phyloP scores from a whole-genome alignment of 2,329 filamentous ascomycete species.

The Pestalotiopsis sp. region DNA sequence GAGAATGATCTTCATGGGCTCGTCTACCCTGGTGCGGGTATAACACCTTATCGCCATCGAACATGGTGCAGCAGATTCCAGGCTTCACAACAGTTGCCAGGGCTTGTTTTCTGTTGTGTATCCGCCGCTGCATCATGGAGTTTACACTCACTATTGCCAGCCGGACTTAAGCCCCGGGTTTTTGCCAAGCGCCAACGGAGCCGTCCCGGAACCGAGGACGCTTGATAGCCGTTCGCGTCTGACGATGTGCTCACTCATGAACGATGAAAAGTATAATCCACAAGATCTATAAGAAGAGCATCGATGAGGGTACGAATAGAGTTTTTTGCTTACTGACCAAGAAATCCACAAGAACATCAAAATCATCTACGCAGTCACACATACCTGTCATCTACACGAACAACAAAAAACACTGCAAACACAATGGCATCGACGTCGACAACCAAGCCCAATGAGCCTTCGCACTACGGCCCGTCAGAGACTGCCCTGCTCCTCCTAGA shows the following conservation, averaged over 20 bases:
- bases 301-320: neutral
- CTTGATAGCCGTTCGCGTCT: neutral
- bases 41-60: neutral
- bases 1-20: neutral
- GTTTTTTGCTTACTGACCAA: neutral
- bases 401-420: neutral
- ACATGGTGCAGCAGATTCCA: neutral
- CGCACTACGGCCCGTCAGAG: conserved; percentile 10
- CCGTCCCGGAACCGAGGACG: neutral
- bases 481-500: conserved; percentile 20
- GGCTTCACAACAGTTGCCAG: neutral
- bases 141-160: neutral
- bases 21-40: neutral
- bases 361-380: neutral
- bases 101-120: neutral
- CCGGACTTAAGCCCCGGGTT: neutral
- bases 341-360: neutral
- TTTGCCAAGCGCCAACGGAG: neutral
- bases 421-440: neutral
- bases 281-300: neutral
- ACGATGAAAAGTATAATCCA: neutral
- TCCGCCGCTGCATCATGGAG: neutral
- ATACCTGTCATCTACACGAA: neutral
- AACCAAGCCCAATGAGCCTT: conserved; percentile 4
- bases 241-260: neutral